phyloP scores from a whole-genome alignment of 345 rosid genomes.

The Pistacia integerrima region DNA sequence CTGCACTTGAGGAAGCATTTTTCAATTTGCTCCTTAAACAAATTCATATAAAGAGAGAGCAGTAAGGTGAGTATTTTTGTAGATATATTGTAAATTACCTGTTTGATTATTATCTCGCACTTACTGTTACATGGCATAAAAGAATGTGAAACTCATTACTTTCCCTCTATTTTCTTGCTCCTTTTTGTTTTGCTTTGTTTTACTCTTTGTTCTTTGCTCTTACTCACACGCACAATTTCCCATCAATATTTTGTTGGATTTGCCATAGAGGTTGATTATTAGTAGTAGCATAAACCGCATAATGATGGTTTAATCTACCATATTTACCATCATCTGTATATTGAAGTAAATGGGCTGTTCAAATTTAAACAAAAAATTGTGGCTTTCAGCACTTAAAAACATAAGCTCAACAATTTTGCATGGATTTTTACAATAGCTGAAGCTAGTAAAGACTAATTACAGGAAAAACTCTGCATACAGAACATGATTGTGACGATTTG shows the following conservation, averaged over 20 bases:
- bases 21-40: not conserved
- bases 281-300: not conserved
- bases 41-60: slow-evolving; percentile 13
- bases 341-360: not conserved
- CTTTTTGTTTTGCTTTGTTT: too few relatives aligned
- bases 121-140: not conserved
- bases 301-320: not conserved
- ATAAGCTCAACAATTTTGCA: not conserved
- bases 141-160: not conserved
- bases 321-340: too few relatives aligned
- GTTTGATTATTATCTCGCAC: not conserved
- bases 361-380: too few relatives aligned
- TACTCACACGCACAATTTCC: not conserved
- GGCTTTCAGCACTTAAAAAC: not conserved
- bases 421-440: slow-evolving; percentile 8
- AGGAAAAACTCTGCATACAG: slow-evolving; percentile 18
- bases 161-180: too few relatives aligned
- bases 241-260: not conserved
- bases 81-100: not conserved
- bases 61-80: not conserved
- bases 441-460: slow-evolving; percentile 7
- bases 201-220: too few relatives aligned
- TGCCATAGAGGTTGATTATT: not conserved
- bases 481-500: slow-evolving; percentile 14
- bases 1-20: not conserved